Percentiles rank a stretch among this genome's conserved stretches.
These are phyloP conservation scores for Bolboschoenus planiculmis DNA, from an alignment of 176 grass and related monocot genomes.

Conservation along the genomic window DNA sequence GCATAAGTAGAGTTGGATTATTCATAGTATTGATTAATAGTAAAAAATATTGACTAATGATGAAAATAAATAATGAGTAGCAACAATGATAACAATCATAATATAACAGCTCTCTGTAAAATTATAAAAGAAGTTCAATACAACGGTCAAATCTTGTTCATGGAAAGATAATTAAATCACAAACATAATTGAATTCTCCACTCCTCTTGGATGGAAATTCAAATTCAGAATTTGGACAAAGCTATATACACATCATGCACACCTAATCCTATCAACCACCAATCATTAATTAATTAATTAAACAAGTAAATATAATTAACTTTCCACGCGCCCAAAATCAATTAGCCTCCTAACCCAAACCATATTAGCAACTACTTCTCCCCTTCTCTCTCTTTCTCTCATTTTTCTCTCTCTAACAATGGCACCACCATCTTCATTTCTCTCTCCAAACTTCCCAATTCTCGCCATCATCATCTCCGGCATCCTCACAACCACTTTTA, in stretches of 20 bases:
- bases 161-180: neutral
- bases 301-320: neutral
- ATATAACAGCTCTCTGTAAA: too few relatives aligned
- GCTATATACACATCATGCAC: neutral
- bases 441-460: conserved; percentile 36
- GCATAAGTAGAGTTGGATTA: too few relatives aligned
- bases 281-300: neutral
- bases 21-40: too few relatives aligned
- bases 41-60: too few relatives aligned
- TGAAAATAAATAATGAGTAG: too few relatives aligned
- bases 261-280: neutral
- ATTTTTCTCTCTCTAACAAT: conserved; percentile 4
- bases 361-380: conserved; percentile 5
- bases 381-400: neutral
- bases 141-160: too few relatives aligned
- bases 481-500: conserved; percentile 45
- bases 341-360: neutral
- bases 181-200: neutral
- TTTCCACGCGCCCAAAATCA: neutral
- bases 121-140: too few relatives aligned
- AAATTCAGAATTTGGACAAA: neutral
- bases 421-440: neutral
- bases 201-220: neutral
- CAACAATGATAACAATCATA: too few relatives aligned
- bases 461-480: conserved; percentile 51